Conservation (phyloP, 371 early-diverging fungal genomes). For the Haplosporangium sp. region DNA sequence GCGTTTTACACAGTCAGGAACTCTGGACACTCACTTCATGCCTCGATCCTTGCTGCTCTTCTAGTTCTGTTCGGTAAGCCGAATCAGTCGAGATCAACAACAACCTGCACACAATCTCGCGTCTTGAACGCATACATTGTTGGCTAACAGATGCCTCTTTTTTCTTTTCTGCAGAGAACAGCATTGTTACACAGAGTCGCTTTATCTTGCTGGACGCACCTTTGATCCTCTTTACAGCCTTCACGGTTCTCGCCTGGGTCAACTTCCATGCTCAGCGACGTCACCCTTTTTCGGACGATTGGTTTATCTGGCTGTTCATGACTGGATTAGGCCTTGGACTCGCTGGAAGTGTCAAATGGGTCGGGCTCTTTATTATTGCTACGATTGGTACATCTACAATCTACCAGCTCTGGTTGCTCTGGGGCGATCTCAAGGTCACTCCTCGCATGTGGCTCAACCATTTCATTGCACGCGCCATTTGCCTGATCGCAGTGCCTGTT, state of each 20-base stretch:
- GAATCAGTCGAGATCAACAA: too few species aligned
- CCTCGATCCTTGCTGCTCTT: constrained; percentile 76
- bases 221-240: constrained; percentile 83
- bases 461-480: constrained; percentile 66
- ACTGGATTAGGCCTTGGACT: constrained; percentile 81
- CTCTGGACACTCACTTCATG: constrained; percentile 75
- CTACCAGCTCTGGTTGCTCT: constrained; percentile 88
- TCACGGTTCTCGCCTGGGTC: constrained; percentile 79
- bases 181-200: constrained; percentile 87
- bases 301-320: constrained; percentile 79
- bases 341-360: constrained; percentile 85
- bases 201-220: constrained; percentile 91
- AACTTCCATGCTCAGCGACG: constrained; percentile 75
- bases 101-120: too few species aligned
- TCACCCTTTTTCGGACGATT: constrained; percentile 67
- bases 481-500: constrained; percentile 82
- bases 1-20: constrained; percentile 84
- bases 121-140: too few species aligned
- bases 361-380: constrained; percentile 90
- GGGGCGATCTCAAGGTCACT: constrained; percentile 73
- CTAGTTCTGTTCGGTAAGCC: constrained; percentile 75
- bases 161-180: constrained; percentile 75
- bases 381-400: constrained; percentile 87
- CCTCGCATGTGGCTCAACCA: constrained; percentile 59
- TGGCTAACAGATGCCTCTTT: constrained; percentile 56